Evolutionary conservation across 805 yeast genomes (phyloP), one percentile per base, ranked within the genome.

Genomic region (Spathaspora hagerdaliae): DNA sequence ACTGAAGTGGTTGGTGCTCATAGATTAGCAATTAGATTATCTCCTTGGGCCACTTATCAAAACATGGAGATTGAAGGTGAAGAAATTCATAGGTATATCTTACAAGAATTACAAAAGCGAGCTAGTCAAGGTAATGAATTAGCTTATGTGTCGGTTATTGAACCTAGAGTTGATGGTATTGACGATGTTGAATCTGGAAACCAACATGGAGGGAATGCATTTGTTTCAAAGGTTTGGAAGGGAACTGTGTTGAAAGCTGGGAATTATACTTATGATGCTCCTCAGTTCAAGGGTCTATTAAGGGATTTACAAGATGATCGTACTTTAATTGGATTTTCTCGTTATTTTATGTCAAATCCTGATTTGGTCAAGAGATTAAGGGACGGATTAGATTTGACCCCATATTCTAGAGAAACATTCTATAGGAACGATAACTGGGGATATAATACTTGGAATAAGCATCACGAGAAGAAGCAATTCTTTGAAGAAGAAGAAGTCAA

Each of bases 311-410:
- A 48, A 10, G 44, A 52, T 37, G 44, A 44, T 34, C 60, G 76
- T 53, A 78, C 83, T 2, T 58, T 75, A 42, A 60, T 75, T 51
- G 77, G 64, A n/a, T 56, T 59, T 43, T 57, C 69, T 6, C 60
- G 79, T n/a, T n/a, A n/a, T n/a, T 74, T 48, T 50, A 69, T 64
- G 10, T 60, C 78, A 1, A 75, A 74, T 50, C 79, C 79, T 6
- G 78, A 74, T 53, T 59, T 75, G 15, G 63, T 61, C 4, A 31
- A 58, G 7, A 63, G 75, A 49, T 59, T 75, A 31, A 57, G 60
- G 31, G 59, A 69, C 11, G 79, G 75, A 3, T 38, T 32, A 10
- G 53, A 55, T 8, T 61, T 75, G 50, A 64, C 61, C 5, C 59
- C 57, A 10, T 75, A 75, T 46, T 67, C 69, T 39, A 62, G 81